These are phyloP conservation scores for Escallonia rubra DNA, from an alignment of 129 eudicot species.

Conservation along the genomic window DNA sequence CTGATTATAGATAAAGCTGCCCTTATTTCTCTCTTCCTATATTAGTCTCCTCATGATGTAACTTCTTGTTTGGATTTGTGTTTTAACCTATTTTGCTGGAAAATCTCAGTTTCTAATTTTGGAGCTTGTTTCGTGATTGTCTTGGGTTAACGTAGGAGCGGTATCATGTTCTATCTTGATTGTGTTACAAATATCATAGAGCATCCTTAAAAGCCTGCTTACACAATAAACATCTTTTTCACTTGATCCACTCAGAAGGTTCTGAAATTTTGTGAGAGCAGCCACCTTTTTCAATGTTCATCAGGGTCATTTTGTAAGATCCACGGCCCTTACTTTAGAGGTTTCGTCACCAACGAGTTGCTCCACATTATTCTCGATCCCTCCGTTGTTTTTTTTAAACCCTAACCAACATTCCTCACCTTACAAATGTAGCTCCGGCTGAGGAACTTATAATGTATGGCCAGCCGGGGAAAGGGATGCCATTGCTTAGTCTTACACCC, in stretches of 20 bases:
- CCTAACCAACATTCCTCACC: slow-evolving; percentile 54
- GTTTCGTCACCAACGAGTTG: slow-evolving; percentile 23
- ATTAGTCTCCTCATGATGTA: too few relatives aligned
- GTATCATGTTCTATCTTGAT: too few relatives aligned
- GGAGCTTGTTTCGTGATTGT: too few relatives aligned
- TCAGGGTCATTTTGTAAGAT: slow-evolving; percentile 18
- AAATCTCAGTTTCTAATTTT: too few relatives aligned
- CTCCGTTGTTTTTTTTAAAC: slow-evolving; percentile 34
- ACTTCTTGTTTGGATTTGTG: too few relatives aligned
- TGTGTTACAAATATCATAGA: too few relatives aligned
- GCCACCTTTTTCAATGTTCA: slow-evolving; percentile 17
- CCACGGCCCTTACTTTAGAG: slow-evolving; percentile 27
- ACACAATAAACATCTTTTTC: neutral
- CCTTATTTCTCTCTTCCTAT: too few relatives aligned
- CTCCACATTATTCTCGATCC: slow-evolving; percentile 48
- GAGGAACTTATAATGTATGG: slow-evolving; percentile 60
- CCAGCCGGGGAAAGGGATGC: slow-evolving; percentile 66
- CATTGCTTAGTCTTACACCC: slow-evolving; percentile 52
- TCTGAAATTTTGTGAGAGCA: slow-evolving; percentile 31
- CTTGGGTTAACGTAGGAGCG: too few relatives aligned
- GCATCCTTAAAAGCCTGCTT: too few relatives aligned
- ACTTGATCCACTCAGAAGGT: slow-evolving; percentile 37
- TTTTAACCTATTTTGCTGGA: too few relatives aligned
- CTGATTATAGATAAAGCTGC: too few relatives aligned
- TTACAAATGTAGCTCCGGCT: slow-evolving; percentile 52